Percentiles rank a stretch among this genome's conserved stretches.
These are phyloP conservation scores for Pyronema domesticum DNA, from an alignment of 495 filamentous ascomycete species.

Conservation along the genomic window DNA sequence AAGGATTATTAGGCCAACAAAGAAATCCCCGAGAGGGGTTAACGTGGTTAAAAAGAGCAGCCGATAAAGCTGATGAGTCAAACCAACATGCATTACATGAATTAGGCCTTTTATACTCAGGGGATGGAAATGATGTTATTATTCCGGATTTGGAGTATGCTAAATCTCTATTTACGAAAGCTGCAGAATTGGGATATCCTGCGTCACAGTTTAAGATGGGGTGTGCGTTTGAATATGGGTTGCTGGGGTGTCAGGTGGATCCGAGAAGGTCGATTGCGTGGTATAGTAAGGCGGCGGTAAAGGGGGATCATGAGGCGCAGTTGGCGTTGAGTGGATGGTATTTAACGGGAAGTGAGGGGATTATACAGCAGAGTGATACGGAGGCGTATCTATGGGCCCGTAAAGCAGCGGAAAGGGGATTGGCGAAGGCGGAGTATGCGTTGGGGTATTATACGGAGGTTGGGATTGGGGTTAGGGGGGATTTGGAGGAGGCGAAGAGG, in stretches of 20 bases:
- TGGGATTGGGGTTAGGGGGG: slow-evolving; percentile 72
- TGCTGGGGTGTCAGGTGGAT: slow-evolving; percentile 65
- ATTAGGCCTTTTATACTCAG: slow-evolving; percentile 27
- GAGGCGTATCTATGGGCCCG: slow-evolving; percentile 96
- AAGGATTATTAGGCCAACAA: slow-evolving; percentile 83
- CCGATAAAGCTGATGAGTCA: slow-evolving; percentile 68
- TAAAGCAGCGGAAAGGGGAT: slow-evolving; percentile 68
- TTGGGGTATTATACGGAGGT: slow-evolving; percentile 97
- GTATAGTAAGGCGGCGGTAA: slow-evolving; percentile 81
- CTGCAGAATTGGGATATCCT: slow-evolving; percentile 83
- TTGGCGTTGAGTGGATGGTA: slow-evolving; percentile 93
- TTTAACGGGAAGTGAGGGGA: slow-evolving; percentile 72
- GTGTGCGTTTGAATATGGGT: slow-evolving; percentile 73
- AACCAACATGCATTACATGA: slow-evolving; percentile 95
- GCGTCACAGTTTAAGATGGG: slow-evolving; percentile 85
- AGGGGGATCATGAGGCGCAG: slow-evolving; percentile 78
- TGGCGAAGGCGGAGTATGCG: slow-evolving; percentile 87
- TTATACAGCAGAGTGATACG: slow-evolving; percentile 79
- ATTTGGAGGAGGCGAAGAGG: slow-evolving; percentile 84
- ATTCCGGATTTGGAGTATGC: slow-evolving; percentile 67
- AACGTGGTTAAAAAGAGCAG: slow-evolving; percentile 80
- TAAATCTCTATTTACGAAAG: slow-evolving; percentile 59
- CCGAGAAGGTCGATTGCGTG: slow-evolving; percentile 69
- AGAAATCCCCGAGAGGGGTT: slow-evolving; percentile 69
- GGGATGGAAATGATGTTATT: slow-evolving; percentile 46